phyloP scores from a whole-genome alignment of 306 rosid species.

The Trichosanthes cucumerina region DNA sequence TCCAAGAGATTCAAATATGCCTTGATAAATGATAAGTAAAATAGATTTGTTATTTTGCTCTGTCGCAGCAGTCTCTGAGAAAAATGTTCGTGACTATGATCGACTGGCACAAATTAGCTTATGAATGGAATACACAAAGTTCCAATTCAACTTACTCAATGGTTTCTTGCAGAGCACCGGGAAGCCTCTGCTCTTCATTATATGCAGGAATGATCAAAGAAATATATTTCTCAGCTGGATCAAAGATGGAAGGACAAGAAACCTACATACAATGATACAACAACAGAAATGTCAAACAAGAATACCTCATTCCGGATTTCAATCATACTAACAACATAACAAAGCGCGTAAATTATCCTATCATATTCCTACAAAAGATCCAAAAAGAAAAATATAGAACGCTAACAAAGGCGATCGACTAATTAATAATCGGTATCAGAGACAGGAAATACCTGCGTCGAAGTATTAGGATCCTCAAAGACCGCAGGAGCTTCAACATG shows the following conservation, averaged over 20 bases:
- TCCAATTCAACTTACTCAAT: constrained; percentile 48
- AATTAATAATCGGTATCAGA: not conserved
- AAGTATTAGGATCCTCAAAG: constrained; percentile 71
- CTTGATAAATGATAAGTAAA: not conserved
- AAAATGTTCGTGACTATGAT: not conserved
- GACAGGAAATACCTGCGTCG: constrained; percentile 39
- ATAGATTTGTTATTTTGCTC: not conserved
- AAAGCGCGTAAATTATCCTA: not conserved
- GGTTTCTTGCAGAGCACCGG: constrained; percentile 76
- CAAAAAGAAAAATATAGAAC: not conserved
- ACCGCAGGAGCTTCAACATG: constrained; percentile 74
- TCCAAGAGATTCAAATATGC: not conserved
- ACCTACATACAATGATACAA: constrained; percentile 31
- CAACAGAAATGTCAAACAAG: constrained; percentile 8
- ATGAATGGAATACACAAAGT: not conserved
- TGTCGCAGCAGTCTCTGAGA: not conserved
- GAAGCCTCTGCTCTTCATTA: constrained; percentile 83
- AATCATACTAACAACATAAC: not conserved
- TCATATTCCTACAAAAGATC: not conserved
- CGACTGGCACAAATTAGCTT: not conserved
- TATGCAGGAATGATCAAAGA: constrained; percentile 81
- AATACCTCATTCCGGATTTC: not conserved
- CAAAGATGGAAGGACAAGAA: constrained; percentile 65
- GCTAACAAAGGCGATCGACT: not conserved
- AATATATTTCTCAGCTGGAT: constrained; percentile 81